Conservation (phyloP, 2,329 filamentous ascomycete species). For the Rasamsonia emersonii region DNA sequence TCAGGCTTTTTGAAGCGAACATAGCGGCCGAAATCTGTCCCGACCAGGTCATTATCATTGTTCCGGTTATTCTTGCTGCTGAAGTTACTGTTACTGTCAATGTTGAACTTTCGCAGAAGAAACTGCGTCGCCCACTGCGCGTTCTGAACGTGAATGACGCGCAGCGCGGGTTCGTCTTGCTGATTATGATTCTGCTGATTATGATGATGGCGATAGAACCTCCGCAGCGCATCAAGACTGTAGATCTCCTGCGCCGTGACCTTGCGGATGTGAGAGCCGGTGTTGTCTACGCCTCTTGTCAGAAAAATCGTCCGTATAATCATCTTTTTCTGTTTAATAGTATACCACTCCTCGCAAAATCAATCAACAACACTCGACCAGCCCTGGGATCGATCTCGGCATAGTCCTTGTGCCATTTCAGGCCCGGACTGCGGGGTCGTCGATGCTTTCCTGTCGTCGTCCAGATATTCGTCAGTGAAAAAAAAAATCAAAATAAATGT, state of each 20-base stretch:
- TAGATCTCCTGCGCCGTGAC: slow-evolving; percentile 42
- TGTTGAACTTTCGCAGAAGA: slow-evolving; percentile 45
- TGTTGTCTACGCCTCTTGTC: slow-evolving; percentile 21
- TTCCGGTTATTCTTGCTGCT: slow-evolving; percentile 9
- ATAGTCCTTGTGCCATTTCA: slow-evolving; percentile 29
- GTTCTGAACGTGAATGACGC: slow-evolving; percentile 44
- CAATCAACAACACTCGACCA: slow-evolving; percentile 44
- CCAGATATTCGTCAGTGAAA: too few relatives aligned
- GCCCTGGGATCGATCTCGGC: slow-evolving; percentile 16
- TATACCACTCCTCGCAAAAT: slow-evolving; percentile 36
- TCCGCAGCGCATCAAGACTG: slow-evolving; percentile 35
- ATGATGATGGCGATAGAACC: slow-evolving; percentile 29
- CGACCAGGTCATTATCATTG: slow-evolving; percentile 37
- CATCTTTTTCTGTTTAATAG: background rate
- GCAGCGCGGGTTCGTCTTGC: slow-evolving; percentile 17
- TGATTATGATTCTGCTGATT: slow-evolving; percentile 12
- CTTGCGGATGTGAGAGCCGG: slow-evolving; percentile 31
- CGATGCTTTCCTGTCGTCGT: slow-evolving; percentile 5
- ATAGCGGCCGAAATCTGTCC: slow-evolving; percentile 44
- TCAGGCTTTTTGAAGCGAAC: slow-evolving; percentile 40
- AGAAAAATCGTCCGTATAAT: slow-evolving; percentile 10
- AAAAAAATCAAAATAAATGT: too few relatives aligned
- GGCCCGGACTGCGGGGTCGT: slow-evolving; percentile 13
- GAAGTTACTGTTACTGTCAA: slow-evolving; percentile 17
- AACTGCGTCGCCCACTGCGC: slow-evolving; percentile 43